Percentiles rank a stretch among this genome's conserved stretches.
Conservation (phyloP, 1,284 basidiomycete species). For the Bjerkandera adusta region DNA sequence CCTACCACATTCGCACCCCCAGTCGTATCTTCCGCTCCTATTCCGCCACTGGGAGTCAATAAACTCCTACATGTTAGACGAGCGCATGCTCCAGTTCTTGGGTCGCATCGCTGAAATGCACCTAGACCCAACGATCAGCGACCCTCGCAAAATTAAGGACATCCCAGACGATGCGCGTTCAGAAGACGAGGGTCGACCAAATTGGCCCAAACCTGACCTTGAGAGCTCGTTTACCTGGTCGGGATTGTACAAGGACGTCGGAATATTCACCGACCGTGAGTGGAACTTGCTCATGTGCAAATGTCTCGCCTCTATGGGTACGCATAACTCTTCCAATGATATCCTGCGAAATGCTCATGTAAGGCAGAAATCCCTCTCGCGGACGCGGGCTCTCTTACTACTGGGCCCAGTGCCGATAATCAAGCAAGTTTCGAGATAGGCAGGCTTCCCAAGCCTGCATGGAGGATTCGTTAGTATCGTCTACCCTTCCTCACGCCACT, state of each 20-base stretch:
- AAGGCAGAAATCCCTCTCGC: conserved; percentile 65
- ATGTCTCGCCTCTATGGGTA: conserved; percentile 85
- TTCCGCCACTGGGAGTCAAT: conserved; percentile 82
- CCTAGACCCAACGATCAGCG: conserved; percentile 68
- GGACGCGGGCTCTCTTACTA: conserved; percentile 68
- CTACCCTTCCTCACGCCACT: neutral
- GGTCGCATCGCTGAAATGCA: conserved; percentile 72
- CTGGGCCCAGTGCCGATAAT: conserved; percentile 66
- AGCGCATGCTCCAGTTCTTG: conserved; percentile 75
- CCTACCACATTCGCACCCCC: conserved; percentile 75
- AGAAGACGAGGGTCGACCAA: conserved; percentile 59
- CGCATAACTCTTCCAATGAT: conserved; percentile 28
- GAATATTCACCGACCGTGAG: conserved; percentile 86
- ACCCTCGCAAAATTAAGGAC: conserved; percentile 59
- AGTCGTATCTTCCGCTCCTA: conserved; percentile 78
- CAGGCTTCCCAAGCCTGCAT: conserved; percentile 61
- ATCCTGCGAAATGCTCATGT: conserved; percentile 11
- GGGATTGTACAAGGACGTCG: conserved; percentile 78
- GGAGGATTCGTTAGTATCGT: conserved; percentile 60
- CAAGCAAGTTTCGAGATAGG: conserved; percentile 66
- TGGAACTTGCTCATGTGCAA: conserved; percentile 92
- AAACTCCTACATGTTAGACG: conserved; percentile 84
- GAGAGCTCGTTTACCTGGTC: conserved; percentile 49
- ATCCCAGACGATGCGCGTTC: conserved; percentile 73
- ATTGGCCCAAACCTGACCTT: conserved; percentile 49